Evolutionary conservation across 2,329 filamentous ascomycete species (phyloP).

Genomic region (Claviceps lovelessii): DNA sequence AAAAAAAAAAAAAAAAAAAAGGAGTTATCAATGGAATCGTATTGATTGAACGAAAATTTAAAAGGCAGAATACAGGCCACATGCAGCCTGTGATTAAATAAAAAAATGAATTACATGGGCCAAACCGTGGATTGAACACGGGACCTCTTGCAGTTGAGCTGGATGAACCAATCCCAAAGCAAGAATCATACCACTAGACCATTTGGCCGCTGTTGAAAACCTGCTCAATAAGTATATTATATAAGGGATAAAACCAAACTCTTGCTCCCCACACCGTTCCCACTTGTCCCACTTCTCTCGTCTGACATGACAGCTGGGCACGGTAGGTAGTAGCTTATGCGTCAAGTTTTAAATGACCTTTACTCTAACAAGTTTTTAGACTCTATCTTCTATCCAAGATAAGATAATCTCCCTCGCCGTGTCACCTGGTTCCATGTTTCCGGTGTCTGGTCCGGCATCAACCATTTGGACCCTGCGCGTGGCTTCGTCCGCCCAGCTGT

Average conservation of each 20-base stretch:
- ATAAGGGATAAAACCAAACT: neutral
- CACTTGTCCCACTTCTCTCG: too few species aligned
- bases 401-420: constrained; percentile 14
- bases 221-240: accelerated
- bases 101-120: constrained; percentile 8
- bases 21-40: too few species aligned
- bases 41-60: too few species aligned
- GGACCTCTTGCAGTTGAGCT: constrained; percentile 18
- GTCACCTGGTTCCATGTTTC: constrained; percentile 13
- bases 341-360: neutral
- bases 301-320: too few species aligned
- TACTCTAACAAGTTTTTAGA: neutral
- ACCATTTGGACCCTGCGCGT: constrained; percentile 23
- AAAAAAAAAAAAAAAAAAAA: constrained; percentile 8
- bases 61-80: too few species aligned
- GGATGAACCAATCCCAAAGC: constrained; percentile 13
- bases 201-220: constrained; percentile 8
- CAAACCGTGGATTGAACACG: constrained; percentile 20
- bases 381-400: constrained; percentile 16
- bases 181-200: constrained; percentile 23
- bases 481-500: constrained; percentile 20
- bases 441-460: constrained; percentile 21
- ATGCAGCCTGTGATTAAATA: neutral
- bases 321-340: neutral
- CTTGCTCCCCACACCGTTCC: too few species aligned